A percentile compares a stretch with the other conserved stretches of the same genome.
These are phyloP conservation scores for Setaria viridis DNA, from an alignment of 202 grass and related monocot species.

Conservation along the genomic window DNA sequence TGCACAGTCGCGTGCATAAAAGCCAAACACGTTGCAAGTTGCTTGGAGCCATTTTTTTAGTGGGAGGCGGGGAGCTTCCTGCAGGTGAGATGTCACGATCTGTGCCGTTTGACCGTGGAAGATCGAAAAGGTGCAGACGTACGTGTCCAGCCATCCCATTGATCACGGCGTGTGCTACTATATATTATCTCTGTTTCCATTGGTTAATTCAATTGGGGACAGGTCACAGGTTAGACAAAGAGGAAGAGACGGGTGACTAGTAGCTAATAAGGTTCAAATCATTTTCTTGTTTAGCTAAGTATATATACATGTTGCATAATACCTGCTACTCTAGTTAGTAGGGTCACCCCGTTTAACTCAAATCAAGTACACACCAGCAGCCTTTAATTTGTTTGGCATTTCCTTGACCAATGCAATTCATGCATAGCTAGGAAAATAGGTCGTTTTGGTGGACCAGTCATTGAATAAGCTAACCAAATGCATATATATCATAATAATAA, in stretches of 20 bases:
- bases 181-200: not conserved
- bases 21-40: not conserved
- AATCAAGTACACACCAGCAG: not conserved
- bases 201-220: not conserved
- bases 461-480: not conserved
- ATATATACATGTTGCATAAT: not conserved
- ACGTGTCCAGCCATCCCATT: not conserved
- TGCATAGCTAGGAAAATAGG: not conserved
- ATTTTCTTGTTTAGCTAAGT: slow-evolving; percentile 16
- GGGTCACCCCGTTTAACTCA: not conserved
- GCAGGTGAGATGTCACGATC: slow-evolving; percentile 31
- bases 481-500: not conserved
- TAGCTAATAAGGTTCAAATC: not conserved
- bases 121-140: slow-evolving; percentile 6
- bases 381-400: not conserved
- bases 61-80: not conserved
- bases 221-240: slow-evolving; percentile 1
- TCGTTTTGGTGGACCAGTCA: not conserved
- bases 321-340: not conserved
- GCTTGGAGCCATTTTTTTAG: not conserved
- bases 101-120: not conserved
- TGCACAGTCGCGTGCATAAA: not conserved
- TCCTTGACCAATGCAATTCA: slow-evolving; percentile 5
- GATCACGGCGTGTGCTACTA: not conserved
- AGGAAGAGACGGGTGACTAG: not conserved